Evolutionary conservation across 2,329 filamentous ascomycete genomes (phyloP).

Genomic region (Fusarium verrucosum): DNA sequence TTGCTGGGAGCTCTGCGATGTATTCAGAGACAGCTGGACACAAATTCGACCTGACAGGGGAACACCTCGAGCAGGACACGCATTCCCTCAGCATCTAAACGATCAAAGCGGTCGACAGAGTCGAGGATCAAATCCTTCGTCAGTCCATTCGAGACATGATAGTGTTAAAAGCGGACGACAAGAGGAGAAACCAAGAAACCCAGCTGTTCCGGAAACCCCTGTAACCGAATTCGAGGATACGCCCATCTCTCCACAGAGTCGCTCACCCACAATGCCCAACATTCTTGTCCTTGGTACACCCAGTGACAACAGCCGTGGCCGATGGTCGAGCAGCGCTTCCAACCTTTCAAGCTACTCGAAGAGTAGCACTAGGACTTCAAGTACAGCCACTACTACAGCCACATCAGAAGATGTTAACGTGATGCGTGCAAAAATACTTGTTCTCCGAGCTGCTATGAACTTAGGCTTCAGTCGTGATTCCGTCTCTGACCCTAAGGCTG

Average conservation of each 20-base stretch:
- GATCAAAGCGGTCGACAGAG: conserved; percentile 61
- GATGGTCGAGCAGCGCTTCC: conserved; percentile 85
- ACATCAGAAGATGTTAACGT: conserved; percentile 79
- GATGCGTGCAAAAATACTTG: conserved; percentile 78
- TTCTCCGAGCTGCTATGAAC: conserved; percentile 87
- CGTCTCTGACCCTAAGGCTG: conserved; percentile 55
- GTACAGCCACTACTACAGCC: conserved; percentile 76
- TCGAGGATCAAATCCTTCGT: conserved; percentile 61
- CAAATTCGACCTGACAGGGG: conserved; percentile 86
- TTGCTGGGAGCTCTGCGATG: conserved; percentile 93
- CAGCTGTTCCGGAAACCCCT: conserved; percentile 81
- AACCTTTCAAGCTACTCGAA: conserved; percentile 84
- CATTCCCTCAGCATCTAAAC: conserved; percentile 69
- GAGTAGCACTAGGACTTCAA: conserved; percentile 70
- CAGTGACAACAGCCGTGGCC: conserved; percentile 65
- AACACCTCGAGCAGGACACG: conserved; percentile 83
- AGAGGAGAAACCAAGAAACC: conserved; percentile 61
- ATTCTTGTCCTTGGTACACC: conserved; percentile 85
- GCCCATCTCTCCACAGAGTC: conserved; percentile 81
- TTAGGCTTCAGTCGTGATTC: conserved; percentile 76
- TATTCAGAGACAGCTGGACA: conserved; percentile 92
- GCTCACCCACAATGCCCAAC: conserved; percentile 79
- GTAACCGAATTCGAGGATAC: conserved; percentile 96
- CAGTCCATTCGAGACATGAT: conserved; percentile 61
- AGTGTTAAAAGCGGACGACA: conserved; percentile 58